Conservation (phyloP, 495 filamentous ascomycete species). For the Aspergillus haitiensis region DNA sequence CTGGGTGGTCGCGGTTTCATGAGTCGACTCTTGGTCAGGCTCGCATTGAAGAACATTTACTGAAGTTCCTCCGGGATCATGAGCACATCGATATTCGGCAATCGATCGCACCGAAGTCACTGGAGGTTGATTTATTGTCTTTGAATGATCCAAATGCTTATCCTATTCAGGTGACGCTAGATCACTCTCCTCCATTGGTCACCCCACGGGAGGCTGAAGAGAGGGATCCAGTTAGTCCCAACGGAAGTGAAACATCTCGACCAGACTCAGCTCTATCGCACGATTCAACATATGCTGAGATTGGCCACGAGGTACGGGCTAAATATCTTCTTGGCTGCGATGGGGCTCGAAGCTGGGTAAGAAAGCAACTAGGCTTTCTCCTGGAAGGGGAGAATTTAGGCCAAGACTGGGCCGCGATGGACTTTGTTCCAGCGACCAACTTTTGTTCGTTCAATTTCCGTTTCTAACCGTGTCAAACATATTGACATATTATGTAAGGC, state of each 20-base stretch:
- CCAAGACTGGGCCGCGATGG: slow-evolving; percentile 27
- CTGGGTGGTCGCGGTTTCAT: slow-evolving; percentile 15
- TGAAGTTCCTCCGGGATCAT: background rate
- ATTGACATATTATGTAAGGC: background rate
- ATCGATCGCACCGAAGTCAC: slow-evolving; percentile 4
- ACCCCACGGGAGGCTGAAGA: background rate
- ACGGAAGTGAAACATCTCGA: background rate
- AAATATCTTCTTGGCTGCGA: slow-evolving; percentile 33
- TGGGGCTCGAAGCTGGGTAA: slow-evolving; percentile 27
- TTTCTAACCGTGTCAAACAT: background rate
- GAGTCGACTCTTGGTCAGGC: slow-evolving; percentile 14
- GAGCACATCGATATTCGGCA: slow-evolving; percentile 6
- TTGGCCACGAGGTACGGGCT: slow-evolving; percentile 20
- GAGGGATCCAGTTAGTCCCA: background rate
- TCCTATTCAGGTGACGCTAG: slow-evolving; percentile 15
- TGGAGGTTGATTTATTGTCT: background rate
- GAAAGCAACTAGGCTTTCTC: slow-evolving; percentile 22
- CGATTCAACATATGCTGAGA: background rate
- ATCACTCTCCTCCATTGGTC: background rate
- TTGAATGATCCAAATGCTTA: slow-evolving; percentile 10
- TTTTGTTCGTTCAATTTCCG: slow-evolving; percentile 20
- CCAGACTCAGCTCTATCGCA: background rate
- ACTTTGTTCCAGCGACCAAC: slow-evolving; percentile 30
- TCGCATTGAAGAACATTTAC: slow-evolving; percentile 8
- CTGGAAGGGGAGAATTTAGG: slow-evolving; percentile 14